Evolutionary conservation across 257 asterid genomes (phyloP).

Genomic region (Penstemon davidsonii): DNA sequence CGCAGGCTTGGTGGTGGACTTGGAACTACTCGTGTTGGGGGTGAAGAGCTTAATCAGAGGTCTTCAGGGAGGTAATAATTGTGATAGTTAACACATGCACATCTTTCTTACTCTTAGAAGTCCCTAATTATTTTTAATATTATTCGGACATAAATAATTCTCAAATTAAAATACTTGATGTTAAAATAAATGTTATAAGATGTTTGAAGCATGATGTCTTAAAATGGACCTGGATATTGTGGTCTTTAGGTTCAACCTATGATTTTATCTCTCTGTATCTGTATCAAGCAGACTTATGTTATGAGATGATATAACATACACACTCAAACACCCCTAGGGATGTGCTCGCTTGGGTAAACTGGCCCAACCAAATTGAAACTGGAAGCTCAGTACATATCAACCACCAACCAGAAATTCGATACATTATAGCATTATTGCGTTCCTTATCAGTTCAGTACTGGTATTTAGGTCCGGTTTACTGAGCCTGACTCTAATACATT

Average conservation of each 20-base stretch:
- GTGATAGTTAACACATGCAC: constrained; percentile 8
- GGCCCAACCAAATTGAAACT: too few relatives aligned
- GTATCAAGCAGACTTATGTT: neutral
- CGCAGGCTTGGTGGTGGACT: constrained; percentile 99
- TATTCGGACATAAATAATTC: constrained; percentile 1
- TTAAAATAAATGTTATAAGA: constrained; percentile 6
- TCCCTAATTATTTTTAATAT: neutral
- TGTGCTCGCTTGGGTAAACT: too few relatives aligned
- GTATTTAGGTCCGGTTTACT: too few relatives aligned
- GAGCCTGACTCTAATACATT: too few relatives aligned
- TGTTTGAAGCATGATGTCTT: constrained; percentile 17
- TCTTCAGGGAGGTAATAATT: constrained; percentile 54
- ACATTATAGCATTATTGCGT: too few relatives aligned
- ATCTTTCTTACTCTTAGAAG: constrained; percentile 2
- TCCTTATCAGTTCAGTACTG: too few relatives aligned
- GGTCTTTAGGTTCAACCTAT: constrained; percentile 18
- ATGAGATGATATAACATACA: neutral
- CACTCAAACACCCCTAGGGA: too few relatives aligned
- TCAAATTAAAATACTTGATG: constrained; percentile 2
- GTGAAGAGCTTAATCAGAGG: constrained; percentile 68
- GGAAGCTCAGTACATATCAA: too few relatives aligned
- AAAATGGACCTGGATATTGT: neutral
- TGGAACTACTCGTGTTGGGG: constrained; percentile 93
- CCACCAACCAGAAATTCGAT: too few relatives aligned
- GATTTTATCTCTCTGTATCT: neutral